phyloP scores from a whole-genome alignment of 805 yeast genomes.

The Candida krabiensis region DNA sequence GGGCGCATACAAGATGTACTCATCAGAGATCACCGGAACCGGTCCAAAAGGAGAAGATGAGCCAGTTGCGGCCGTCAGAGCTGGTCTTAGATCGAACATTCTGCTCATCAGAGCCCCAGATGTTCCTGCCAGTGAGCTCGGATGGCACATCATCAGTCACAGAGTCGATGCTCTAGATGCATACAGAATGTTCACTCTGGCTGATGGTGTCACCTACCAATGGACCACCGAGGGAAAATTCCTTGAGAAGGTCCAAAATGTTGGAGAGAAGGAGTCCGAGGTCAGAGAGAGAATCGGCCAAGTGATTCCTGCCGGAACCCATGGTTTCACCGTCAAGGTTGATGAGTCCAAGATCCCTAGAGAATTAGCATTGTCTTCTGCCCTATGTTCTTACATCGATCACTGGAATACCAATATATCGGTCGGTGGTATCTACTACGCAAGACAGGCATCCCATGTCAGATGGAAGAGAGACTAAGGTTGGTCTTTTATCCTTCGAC shows the following conservation, averaged over 20 bases:
- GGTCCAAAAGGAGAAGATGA: constrained; percentile 51
- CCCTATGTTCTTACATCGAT: constrained; percentile 60
- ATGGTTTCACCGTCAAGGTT: constrained; percentile 55
- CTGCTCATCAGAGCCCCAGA: constrained; percentile 51
- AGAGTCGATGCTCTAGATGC: constrained; percentile 61
- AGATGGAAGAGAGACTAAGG: constrained; percentile 58
- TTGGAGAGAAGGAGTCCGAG: constrained; percentile 65
- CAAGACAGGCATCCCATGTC: constrained; percentile 49
- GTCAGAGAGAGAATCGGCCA: constrained; percentile 63
- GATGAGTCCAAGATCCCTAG: constrained; percentile 57
- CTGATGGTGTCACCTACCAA: constrained; percentile 61
- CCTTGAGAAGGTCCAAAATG: constrained; percentile 55
- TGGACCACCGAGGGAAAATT: constrained; percentile 63
- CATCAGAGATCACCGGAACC: constrained; percentile 39
- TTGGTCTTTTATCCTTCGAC: neutral
- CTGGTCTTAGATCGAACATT: constrained; percentile 61
- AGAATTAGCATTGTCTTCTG: constrained; percentile 59
- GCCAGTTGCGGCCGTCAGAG: constrained; percentile 59
- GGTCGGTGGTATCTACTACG: constrained; percentile 65
- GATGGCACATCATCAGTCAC: constrained; percentile 63
- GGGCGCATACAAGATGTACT: constrained; percentile 62
- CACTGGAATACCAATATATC: constrained; percentile 65
- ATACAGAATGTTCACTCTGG: constrained; percentile 58
- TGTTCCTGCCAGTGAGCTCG: constrained; percentile 54
- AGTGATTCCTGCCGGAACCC: constrained; percentile 50